These are phyloP conservation scores for Dunaliella sp. DNA, from an alignment of 139 green algal species.

Conservation along the genomic window DNA sequence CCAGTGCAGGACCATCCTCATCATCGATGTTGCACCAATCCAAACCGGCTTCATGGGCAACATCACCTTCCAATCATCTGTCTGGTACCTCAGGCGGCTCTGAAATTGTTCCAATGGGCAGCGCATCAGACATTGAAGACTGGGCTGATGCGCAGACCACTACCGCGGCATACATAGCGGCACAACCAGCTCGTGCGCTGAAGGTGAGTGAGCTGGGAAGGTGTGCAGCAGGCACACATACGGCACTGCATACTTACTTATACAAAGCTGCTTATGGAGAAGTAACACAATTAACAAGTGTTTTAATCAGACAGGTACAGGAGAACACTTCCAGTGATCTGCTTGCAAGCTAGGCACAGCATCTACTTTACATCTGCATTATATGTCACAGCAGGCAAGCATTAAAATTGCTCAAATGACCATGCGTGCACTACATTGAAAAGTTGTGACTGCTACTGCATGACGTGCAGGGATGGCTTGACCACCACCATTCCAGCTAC, in stretches of 20 bases:
- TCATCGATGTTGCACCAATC: background rate
- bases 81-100: background rate
- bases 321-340: background rate
- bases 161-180: background rate
- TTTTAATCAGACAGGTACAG: background rate
- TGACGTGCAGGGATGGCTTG: slow-evolving; percentile 52
- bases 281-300: background rate
- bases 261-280: background rate
- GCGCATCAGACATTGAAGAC: background rate
- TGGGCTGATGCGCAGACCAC: background rate
- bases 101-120: background rate
- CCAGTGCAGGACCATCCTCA: background rate
- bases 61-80: background rate
- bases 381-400: background rate
- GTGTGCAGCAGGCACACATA: background rate
- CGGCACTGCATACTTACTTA: background rate
- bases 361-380: background rate
- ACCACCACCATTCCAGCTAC: slow-evolving; percentile 68
- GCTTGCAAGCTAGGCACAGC: background rate
- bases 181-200: background rate
- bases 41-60: background rate
- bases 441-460: too few species aligned
- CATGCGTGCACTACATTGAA: too few species aligned
- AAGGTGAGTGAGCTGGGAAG: background rate
- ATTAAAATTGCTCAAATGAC: background rate